Conservation (phyloP, 2,329 filamentous ascomycete genomes). For the Ophiocordyceps robertsii region DNA sequence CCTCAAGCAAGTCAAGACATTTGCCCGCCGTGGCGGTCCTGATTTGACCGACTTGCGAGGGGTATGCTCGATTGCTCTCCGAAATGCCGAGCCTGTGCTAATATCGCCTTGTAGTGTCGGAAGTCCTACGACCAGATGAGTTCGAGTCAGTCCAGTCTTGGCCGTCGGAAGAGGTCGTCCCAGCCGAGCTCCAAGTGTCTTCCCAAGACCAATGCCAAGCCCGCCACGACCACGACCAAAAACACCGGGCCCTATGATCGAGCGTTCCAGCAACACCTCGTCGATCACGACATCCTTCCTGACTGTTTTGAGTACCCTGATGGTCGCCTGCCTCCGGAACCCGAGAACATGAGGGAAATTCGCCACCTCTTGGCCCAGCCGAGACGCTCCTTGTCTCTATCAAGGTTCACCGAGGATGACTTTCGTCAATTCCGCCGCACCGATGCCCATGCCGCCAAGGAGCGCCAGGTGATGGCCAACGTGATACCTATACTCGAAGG, state of each 20-base stretch:
- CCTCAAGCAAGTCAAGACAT: neutral
- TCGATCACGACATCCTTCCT: slow-evolving; percentile 8
- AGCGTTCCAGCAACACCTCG: slow-evolving; percentile 9
- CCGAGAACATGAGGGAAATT: slow-evolving; percentile 10
- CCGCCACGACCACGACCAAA: slow-evolving; percentile 1
- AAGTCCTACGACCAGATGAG: neutral
- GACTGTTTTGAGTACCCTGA: slow-evolving; percentile 6
- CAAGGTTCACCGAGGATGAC: slow-evolving; percentile 16
- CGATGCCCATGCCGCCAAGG: slow-evolving; percentile 17
- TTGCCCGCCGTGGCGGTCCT: neutral
- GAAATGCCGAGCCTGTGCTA: neutral
- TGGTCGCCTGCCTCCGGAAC: slow-evolving; percentile 4
- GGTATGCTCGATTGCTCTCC: neutral
- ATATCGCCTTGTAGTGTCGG: no score
- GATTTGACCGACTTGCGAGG: neutral
- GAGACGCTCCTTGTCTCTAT: slow-evolving; percentile 20
- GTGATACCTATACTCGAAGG: slow-evolving; percentile 20
- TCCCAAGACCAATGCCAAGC: no score
- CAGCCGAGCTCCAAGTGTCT: neutral
- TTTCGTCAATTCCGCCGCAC: slow-evolving; percentile 16
- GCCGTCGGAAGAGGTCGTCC: neutral
- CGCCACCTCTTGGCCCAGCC: slow-evolving; percentile 1
- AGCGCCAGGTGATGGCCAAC: slow-evolving; percentile 16
- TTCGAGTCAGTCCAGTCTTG: neutral
- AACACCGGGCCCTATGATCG: slow-evolving; percentile 9